Evolutionary conservation across 2,329 filamentous ascomycete species (phyloP).

Genomic region (Epichloe baconii): DNA sequence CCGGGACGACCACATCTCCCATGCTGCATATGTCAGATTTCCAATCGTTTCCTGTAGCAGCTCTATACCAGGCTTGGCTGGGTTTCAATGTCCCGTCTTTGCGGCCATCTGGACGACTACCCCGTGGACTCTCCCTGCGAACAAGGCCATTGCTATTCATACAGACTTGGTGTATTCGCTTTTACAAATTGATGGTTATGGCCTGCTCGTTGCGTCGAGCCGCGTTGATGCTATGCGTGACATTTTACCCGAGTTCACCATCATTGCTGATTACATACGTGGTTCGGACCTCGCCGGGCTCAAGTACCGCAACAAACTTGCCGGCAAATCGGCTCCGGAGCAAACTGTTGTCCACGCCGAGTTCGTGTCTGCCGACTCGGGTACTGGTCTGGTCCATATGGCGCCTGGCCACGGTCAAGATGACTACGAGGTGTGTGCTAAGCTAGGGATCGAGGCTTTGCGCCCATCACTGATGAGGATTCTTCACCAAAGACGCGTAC

Average conservation of each 20-base stretch:
- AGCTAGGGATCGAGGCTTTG: constrained; percentile 58
- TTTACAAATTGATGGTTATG: constrained; percentile 41
- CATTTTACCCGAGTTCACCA: constrained; percentile 35
- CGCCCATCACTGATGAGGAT: constrained; percentile 69
- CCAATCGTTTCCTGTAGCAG: constrained; percentile 39
- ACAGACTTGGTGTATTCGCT: constrained; percentile 61
- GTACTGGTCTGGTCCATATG: constrained; percentile 86
- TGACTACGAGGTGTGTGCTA: constrained; percentile 73
- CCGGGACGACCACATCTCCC: constrained; percentile 58
- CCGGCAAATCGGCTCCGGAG: constrained; percentile 37
- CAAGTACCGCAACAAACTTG: constrained; percentile 59
- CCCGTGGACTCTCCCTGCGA: constrained; percentile 92
- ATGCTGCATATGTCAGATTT: constrained; percentile 68
- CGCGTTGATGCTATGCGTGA: constrained; percentile 48
- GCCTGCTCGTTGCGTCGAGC: constrained; percentile 58
- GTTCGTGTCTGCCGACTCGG: constrained; percentile 83
- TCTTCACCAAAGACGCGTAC: constrained; percentile 68
- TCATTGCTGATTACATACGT: constrained; percentile 42
- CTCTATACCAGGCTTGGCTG: constrained; percentile 21
- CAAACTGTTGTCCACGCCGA: constrained; percentile 71
- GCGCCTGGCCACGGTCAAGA: constrained; percentile 95
- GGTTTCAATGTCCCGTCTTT: constrained; percentile 40
- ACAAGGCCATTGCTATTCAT: constrained; percentile 76
- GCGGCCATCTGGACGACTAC: constrained; percentile 99
- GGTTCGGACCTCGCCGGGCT: constrained; percentile 54